Evolutionary conservation across 805 yeast species (phyloP), one percentile per base, ranked within the genome.

Genomic region (Candida coquimbonensis): DNA sequence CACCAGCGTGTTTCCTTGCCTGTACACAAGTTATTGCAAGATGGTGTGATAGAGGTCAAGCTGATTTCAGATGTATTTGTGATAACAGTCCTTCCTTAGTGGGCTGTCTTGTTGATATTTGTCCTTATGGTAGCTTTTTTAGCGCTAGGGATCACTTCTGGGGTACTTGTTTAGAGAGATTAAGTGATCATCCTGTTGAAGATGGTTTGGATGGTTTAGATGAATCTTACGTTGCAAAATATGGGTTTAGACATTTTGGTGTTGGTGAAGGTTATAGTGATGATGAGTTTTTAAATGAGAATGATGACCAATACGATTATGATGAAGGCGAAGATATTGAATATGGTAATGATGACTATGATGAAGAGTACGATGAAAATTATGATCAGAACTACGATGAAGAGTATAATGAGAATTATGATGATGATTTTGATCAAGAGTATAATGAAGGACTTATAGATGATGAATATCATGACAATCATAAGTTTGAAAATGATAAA

Each of bases 1-100:
- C 79, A 4, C 80, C 79, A 9, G 77, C 78, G 9, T 75, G 80
- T 51, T 69, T 73, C 50, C 51, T 74, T 17, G 52, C 68, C 34
- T 75, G 80, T 54, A 50, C 70, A 36, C 64, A 63, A 44, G 66
- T 57, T 19, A 56, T 72, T 7, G 51, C 77, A 12, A 56, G 57
- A 26, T 47, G 60, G 49, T 71, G 77, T 50, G 58, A 59, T 4
- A 40, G 44, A 2, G 51, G 45, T 5, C 71, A 65, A 32, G 43
- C 54, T 4, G 75, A 74, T 55, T 48, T 73, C 42, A 55, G 58
- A 11, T 69, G 76, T 49, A 45, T 73, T 44, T 73, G 78, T 53
- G 55, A 57, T 19, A 62, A 61, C 36, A 65, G 65, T 41, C 66
- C 66, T 11, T 54, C 68, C 7, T 48, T 74, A 16, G 54, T 72